Evolutionary conservation across 1,139 yeast genomes (phyloP).

Genomic region (Magnusiomyces fungicola): DNA sequence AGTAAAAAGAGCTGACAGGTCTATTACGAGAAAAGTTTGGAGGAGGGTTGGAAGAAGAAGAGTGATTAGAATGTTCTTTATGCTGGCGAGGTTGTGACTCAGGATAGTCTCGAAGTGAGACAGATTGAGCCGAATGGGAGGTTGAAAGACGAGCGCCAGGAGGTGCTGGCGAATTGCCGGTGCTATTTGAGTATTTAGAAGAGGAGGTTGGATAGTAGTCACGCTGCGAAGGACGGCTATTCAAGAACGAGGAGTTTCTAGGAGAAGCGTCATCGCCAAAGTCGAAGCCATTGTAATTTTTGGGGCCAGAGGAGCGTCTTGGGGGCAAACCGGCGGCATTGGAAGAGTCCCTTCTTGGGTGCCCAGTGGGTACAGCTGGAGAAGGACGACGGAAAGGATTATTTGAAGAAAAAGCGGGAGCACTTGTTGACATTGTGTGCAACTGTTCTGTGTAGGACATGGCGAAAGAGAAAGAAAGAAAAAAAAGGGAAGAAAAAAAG

Average conservation of each 20-base stretch:
- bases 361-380: constrained; percentile 3
- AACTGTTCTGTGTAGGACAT: constrained; percentile 5
- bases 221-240: neutral
- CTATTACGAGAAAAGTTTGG: neutral
- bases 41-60: neutral
- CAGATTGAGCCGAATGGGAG: constrained; percentile 3
- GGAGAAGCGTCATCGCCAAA: no score
- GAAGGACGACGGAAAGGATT: constrained; percentile 15
- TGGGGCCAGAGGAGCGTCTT: neutral
- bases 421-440: constrained; percentile 7
- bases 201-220: neutral
- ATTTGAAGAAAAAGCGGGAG: constrained; percentile 12
- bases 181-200: neutral
- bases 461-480: neutral
- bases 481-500: neutral
- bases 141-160: neutral
- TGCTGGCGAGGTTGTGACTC: no score
- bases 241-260: no score
- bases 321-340: neutral
- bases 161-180: no score
- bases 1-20: constrained; percentile 2
- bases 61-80: neutral
- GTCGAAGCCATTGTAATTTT: neutral
- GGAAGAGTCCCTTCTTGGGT: neutral
- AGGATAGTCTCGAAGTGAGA: constrained; percentile 7